phyloP scores from a whole-genome alignment of 768 basidiomycete genomes.

The Paxillus ammoniavirescens region DNA sequence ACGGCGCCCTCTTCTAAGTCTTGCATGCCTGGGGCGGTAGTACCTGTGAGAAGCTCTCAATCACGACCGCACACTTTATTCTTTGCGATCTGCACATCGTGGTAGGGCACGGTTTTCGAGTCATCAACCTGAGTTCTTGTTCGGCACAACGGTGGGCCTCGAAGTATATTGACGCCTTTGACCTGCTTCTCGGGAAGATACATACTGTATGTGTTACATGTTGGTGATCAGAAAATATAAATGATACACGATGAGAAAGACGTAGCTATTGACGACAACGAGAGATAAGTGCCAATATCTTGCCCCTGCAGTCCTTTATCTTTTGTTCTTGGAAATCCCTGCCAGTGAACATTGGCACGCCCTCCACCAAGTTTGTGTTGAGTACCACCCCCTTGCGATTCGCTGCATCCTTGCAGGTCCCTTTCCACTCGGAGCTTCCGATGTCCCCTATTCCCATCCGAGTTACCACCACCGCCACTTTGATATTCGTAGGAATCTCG shows the following conservation, averaged over 20 bases:
- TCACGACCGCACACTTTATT: not conserved
- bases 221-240: too few species aligned
- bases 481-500: slow-evolving; percentile 7
- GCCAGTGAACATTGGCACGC: slow-evolving; percentile 15
- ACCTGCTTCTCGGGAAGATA: too few species aligned
- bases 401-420: slow-evolving; percentile 10
- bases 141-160: too few species aligned
- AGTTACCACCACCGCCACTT: slow-evolving; percentile 20
- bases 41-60: too few species aligned
- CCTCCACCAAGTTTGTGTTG: slow-evolving; percentile 13
- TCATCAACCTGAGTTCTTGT: too few species aligned
- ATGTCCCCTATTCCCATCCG: slow-evolving; percentile 10
- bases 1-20: not conserved
- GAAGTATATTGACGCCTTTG: too few species aligned
- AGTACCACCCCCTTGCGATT: slow-evolving; percentile 3
- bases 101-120: too few species aligned
- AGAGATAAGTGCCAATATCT: slow-evolving; percentile 20
- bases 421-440: slow-evolving; percentile 13
- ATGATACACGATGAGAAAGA: too few species aligned
- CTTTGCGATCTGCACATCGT: not conserved
- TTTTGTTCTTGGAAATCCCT: slow-evolving; percentile 9
- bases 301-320: slow-evolving; percentile 18
- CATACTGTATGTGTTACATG: too few species aligned
- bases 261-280: not conserved
- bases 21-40: too few species aligned